Evolutionary conservation across 78 protist species (phyloP).

Genomic region (Dictyostelium capitatum): DNA sequence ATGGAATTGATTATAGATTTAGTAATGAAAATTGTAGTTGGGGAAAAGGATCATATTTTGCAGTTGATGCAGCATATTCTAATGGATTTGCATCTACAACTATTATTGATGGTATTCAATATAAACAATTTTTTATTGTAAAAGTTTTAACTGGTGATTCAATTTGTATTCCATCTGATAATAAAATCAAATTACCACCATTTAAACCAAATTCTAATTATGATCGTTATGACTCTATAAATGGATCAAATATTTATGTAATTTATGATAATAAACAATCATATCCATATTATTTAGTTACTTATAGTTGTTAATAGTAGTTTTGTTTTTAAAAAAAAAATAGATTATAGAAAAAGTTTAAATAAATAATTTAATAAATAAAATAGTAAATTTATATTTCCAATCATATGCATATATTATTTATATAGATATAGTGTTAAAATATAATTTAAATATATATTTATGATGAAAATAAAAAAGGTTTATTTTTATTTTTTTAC

Average conservation of each 20-base stretch:
- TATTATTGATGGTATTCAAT: too few relatives aligned
- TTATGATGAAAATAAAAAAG: too few relatives aligned
- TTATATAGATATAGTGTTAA: too few relatives aligned
- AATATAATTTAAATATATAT: too few relatives aligned
- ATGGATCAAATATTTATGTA: neutral
- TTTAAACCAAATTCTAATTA: neutral
- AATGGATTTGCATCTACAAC: neutral
- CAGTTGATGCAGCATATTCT: neutral
- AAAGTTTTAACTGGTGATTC: slow-evolving; percentile 21
- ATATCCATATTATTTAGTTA: slow-evolving; percentile 24
- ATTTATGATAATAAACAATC: neutral
- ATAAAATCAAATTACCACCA: neutral
- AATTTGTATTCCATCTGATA: neutral
- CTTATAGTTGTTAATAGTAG: neutral
- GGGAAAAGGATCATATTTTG: slow-evolving; percentile 29
- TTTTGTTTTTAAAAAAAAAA: too few relatives aligned
- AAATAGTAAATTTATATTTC: too few relatives aligned
- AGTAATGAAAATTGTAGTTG: neutral
- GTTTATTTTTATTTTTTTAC: too few relatives aligned
- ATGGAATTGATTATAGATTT: neutral
- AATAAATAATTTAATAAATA: too few relatives aligned
- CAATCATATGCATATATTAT: too few relatives aligned
- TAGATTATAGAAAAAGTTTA: too few relatives aligned
- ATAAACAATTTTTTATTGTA: slow-evolving; percentile 1
- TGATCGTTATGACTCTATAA: neutral